phyloP scores from a whole-genome alignment of 2,329 filamentous ascomycete genomes.

The Pyrenochaeta sp. region DNA sequence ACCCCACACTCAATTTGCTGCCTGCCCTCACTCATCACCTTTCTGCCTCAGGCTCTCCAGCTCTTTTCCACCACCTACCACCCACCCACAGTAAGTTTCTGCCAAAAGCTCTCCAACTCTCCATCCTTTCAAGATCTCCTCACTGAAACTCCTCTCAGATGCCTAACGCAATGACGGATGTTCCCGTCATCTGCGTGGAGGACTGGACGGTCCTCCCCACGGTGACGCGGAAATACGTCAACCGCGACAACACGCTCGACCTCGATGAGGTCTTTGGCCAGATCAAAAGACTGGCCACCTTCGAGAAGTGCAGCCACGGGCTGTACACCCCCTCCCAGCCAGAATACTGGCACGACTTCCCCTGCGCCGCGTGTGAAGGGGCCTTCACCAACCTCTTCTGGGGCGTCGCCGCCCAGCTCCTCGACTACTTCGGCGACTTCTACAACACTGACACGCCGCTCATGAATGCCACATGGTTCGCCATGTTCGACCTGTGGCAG shows the following conservation, averaged over 20 bases:
- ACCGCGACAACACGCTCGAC: constrained; percentile 23
- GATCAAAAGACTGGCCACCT: constrained; percentile 17
- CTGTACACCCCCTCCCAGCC: background rate
- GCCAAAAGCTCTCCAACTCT: background rate
- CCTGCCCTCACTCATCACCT: no score
- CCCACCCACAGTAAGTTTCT: no score
- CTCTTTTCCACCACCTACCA: no score
- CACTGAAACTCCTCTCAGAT: background rate
- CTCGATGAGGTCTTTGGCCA: constrained; percentile 17
- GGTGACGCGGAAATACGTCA: constrained; percentile 18
- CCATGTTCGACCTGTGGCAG: constrained; percentile 35
- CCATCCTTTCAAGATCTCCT: background rate
- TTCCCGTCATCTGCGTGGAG: constrained; percentile 19
- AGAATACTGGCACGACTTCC: constrained; percentile 2
- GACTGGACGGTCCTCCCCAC: constrained; percentile 13
- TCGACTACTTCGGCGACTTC: constrained; percentile 45
- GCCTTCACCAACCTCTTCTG: constrained; percentile 22
- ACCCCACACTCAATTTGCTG: no score
- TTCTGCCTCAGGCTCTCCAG: no score
- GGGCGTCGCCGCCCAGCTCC: constrained; percentile 20
- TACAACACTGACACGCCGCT: constrained; percentile 16
- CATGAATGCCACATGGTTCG: constrained; percentile 39
- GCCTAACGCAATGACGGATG: constrained; percentile 4
- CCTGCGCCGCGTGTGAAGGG: constrained; percentile 10
- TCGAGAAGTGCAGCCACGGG: constrained; percentile 10